Conservation (phyloP, 1,139 yeast species). For the Diutina mesorugosa region DNA sequence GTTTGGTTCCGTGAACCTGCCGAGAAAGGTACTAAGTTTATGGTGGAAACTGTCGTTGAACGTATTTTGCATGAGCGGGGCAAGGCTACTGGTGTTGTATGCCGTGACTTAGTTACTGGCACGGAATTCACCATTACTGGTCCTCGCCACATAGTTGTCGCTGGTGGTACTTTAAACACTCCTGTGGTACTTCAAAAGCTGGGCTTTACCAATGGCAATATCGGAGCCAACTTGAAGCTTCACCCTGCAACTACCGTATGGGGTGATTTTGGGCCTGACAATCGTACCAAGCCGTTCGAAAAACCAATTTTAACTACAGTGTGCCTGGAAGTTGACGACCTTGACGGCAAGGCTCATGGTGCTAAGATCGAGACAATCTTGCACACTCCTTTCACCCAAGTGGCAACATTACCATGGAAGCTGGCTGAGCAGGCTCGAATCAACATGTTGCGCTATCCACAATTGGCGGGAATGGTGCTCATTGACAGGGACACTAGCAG, state of each 20-base stretch:
- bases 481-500: conserved; percentile 35
- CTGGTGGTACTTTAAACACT: conserved; percentile 41
- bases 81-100: conserved; percentile 31
- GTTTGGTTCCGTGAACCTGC: conserved; percentile 43
- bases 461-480: conserved; percentile 28
- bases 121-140: conserved; percentile 24
- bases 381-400: conserved; percentile 31
- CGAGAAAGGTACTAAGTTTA: conserved; percentile 33
- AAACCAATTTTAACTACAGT: conserved; percentile 42
- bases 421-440: conserved; percentile 21
- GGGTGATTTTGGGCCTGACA: conserved; percentile 26
- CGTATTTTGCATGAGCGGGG: conserved; percentile 27
- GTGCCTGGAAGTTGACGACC: conserved; percentile 33
- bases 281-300: conserved; percentile 21
- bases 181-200: conserved; percentile 39
- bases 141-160: conserved; percentile 33
- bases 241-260: conserved; percentile 31
- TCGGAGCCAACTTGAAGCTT: conserved; percentile 40
- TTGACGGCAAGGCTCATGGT: conserved; percentile 47
- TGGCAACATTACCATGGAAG: conserved; percentile 32
- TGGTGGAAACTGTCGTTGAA: conserved; percentile 34
- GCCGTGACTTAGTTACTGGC: conserved; percentile 19
- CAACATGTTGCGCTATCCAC: conserved; percentile 25
- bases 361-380: conserved; percentile 40
- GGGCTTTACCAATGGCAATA: conserved; percentile 39